Evolutionary conservation across 805 yeast species (phyloP), one percentile per base, ranked within the genome.

Genomic region (Kregervanrija pseudodelftensis): DNA sequence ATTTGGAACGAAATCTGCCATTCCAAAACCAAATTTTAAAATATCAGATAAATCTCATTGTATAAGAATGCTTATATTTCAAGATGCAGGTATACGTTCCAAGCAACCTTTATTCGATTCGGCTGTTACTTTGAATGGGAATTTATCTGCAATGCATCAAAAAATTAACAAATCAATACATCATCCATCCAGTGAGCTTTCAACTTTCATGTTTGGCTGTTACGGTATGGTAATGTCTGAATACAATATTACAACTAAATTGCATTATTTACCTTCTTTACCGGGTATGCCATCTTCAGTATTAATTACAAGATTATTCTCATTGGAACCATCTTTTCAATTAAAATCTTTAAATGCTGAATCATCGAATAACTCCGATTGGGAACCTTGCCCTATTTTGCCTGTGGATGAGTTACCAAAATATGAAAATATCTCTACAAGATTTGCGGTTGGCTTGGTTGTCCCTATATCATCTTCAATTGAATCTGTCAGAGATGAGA

Each of bases 171-270:
- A 64, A 33, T 56, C 68, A 12, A 59, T 61, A 3, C 63, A 66
- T 43, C 79, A 76, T 49, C 65, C 70, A 13, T 49, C 64, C 16
- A 62, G 60, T 44, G 80, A 77, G 47, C 52, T 77, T 15, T 68
- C 73, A 28, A 73, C 72, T 45, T 73, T 68, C 50, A 74, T 77
- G 75, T 77, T 76, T 58, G 82, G 82, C 11, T 71, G 75, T 42
- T 56, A 57, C 43, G 81, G 82, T 0, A 60, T 77, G 31, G 76
- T 78, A 8, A 61, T 73, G 8, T 73, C 66, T 46, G 79, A 76
- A 44, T 58, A 65, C 13, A 63, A 64, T 14, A 57, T 67, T 16
- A 58, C 69, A 11, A 72, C 77, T 4, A 77, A 77, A 48, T 53
- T 76, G 2, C 80, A 77, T 55, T 50, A 63, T 37, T 56, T 77